phyloP scores from a whole-genome alignment of 176 grass and related monocot genomes.

The Bolboschoenus planiculmis region DNA sequence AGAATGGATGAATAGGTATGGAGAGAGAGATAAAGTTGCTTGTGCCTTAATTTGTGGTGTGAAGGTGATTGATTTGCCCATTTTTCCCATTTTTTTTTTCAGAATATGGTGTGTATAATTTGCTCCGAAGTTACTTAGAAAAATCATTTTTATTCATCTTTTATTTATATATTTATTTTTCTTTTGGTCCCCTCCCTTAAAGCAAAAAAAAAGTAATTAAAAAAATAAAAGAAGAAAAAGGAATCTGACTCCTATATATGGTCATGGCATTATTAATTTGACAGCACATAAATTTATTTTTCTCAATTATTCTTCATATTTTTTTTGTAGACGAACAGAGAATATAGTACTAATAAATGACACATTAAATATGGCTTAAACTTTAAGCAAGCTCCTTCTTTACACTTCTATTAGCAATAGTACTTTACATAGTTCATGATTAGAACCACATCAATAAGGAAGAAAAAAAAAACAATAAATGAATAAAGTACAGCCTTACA shows the following conservation, averaged over 20 bases:
- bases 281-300: neutral
- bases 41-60: constrained; percentile 9
- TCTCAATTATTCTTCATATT: no score
- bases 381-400: neutral
- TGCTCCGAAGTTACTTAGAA: neutral
- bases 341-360: neutral
- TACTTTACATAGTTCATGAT: neutral
- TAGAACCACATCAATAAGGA: neutral
- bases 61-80: constrained; percentile 13
- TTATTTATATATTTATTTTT: neutral
- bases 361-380: neutral
- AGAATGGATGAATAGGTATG: neutral
- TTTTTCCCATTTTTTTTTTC: constrained; percentile 8
- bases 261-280: neutral
- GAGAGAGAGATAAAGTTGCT: neutral
- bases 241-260: neutral
- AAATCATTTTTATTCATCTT: neutral
- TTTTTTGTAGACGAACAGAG: neutral
- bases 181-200: neutral
- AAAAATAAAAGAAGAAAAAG: neutral
- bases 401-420: neutral
- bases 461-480: neutral
- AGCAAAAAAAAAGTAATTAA: no score
- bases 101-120: constrained; percentile 9
- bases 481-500: neutral